phyloP scores from a whole-genome alignment of 805 yeast species.

The Dipodascopsis uninucleata region DNA sequence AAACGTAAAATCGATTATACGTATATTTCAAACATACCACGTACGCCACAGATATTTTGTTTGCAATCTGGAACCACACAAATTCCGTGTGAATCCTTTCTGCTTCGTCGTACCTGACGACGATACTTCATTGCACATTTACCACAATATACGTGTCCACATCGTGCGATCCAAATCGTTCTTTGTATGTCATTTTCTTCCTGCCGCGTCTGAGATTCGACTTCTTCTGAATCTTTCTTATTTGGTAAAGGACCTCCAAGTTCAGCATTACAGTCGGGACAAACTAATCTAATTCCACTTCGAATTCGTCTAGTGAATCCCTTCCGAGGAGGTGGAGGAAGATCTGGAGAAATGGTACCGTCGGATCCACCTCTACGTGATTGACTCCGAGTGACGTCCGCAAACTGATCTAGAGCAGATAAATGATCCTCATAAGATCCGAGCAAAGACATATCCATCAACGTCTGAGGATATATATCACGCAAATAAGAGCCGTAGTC shows the following conservation, averaged over 20 bases:
- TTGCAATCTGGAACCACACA: constrained; percentile 22
- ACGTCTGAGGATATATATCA: background rate
- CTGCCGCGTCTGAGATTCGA: background rate
- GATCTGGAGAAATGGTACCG: no score
- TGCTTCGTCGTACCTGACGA: constrained; percentile 4
- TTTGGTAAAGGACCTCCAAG: constrained; percentile 13
- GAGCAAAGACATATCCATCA: background rate
- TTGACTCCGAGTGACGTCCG: no score
- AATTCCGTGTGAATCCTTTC: constrained; percentile 1
- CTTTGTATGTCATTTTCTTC: background rate
- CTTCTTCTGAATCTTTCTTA: constrained; percentile 1
- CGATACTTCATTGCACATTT: constrained; percentile 18
- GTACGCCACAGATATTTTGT: constrained; percentile 15
- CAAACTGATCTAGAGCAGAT: no score
- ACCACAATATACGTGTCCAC: constrained; percentile 29
- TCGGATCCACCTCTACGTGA: no score
- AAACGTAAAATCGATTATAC: background rate
- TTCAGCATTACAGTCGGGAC: constrained; percentile 15
- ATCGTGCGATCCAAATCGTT: constrained; percentile 19
- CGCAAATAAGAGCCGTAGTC: background rate
- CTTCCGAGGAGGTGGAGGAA: constrained; percentile 10
- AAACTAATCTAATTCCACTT: constrained; percentile 9
- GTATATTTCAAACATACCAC: constrained; percentile 21
- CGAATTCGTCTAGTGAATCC: constrained; percentile 14
- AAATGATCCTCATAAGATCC: no score